Percentiles rank a stretch among this genome's conserved stretches.
Conservation (phyloP, 2,329 filamentous ascomycete genomes). For the Colletotrichum graminicola region DNA sequence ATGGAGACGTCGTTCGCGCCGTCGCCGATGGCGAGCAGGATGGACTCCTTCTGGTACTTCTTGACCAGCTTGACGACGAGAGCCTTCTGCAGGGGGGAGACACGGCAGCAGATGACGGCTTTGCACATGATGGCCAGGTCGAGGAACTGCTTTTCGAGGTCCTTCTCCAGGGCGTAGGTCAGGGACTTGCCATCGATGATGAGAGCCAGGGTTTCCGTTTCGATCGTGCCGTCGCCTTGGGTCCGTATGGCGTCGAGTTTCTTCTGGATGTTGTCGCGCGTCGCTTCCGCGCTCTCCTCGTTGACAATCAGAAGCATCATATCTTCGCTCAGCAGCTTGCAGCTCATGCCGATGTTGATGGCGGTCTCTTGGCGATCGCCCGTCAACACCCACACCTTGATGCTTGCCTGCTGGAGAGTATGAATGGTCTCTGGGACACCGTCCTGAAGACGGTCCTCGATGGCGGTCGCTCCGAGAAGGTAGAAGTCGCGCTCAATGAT, state of each 20-base stretch:
- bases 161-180: conserved; percentile 91
- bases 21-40: conserved; percentile 95
- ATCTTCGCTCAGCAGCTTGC: conserved; percentile 97
- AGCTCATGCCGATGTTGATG: conserved; percentile 99
- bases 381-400: conserved; percentile 98
- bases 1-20: conserved; percentile 99
- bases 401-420: conserved; percentile 94
- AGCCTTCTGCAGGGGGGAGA: conserved; percentile 96
- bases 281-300: conserved; percentile 83
- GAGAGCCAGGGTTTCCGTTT: conserved; percentile 88
- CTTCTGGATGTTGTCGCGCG: conserved; percentile 90
- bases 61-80: conserved; percentile 98
- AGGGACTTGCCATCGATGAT: conserved; percentile 97
- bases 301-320: conserved; percentile 99
- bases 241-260: conserved; percentile 91
- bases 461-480: conserved; percentile 93
- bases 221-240: conserved; percentile 80
- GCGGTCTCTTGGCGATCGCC: conserved; percentile 98
- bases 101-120: conserved; percentile 98
- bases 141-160: conserved; percentile 92
- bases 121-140: conserved; percentile 97
- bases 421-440: conserved; percentile 98
- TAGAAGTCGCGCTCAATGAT: conserved; percentile 93
- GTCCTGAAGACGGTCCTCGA: conserved; percentile 96
- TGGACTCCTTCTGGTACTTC: conserved; percentile 86